Evolutionary conservation across 1,284 basidiomycete species (phyloP), one percentile per base, ranked within the genome.

Genomic region (Melampsora larici-populina): DNA sequence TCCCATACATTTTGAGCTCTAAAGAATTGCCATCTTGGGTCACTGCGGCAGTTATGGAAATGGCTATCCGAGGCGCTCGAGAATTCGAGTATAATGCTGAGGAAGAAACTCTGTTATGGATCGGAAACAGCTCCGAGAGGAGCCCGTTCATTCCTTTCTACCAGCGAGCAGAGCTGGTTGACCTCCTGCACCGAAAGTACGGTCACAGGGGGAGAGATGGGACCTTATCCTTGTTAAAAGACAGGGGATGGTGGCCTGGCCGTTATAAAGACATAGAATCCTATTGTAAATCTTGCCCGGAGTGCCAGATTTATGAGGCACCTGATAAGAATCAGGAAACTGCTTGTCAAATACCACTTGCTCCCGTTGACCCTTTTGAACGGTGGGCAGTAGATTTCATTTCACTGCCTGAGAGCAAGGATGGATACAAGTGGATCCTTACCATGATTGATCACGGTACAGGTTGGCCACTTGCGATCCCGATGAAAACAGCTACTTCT

Each of bases 381-480:
- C 2, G 70, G 40, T 63, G 58, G 58, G 48, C 70, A 4, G 33
- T 46, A 8, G 70, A 63, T 6, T 63, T 67, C 9, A 72, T 51
- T n/a, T 43, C 36, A 15, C 48, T 74, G 24, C 63, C 63, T 0
- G 60, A 49, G 8, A 65, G 55, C 29, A 36, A 74, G 29, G 24
- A 33, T 4, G 33, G 46, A 26, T 33, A n/a, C n/a, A n/a, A n/a
- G n/a, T n/a, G n/a, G n/a, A n/a, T n/a, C n/a, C n/a, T n/a, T n/a
- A n/a, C n/a, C 2, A 31, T 58, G 24, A 67, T 72, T 40, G 67
- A 66, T 29, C 71, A 74, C 2, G 60, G 63, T 13, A 72, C 70
- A 7, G 43, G 24, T 29, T 72, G 70, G 70, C 55, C 70, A 4
- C 11, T 62, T 1, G 70, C 36, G 1, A 24, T 72, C 3, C 70